Evolutionary conservation across 345 rosid species (phyloP).

Genomic region (Salix suchowensis): DNA sequence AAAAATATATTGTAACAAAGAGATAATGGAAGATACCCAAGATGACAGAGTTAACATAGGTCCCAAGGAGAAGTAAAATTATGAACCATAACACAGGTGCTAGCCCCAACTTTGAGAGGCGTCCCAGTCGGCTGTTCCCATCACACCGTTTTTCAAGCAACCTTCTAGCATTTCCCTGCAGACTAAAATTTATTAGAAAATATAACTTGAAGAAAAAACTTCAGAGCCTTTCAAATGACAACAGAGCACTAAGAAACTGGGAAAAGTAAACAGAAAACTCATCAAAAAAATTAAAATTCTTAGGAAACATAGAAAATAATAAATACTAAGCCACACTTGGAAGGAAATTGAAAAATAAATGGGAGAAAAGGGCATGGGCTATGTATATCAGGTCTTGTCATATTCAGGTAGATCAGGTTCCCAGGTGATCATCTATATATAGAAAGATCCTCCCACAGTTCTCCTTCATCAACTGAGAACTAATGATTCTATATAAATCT

Average conservation of each 20-base stretch:
- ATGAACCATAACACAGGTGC: slow-evolving; percentile 75
- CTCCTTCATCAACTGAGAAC: not conserved
- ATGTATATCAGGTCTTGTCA: not conserved
- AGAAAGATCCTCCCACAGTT: not conserved
- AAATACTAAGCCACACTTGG: not conserved
- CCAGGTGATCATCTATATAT: not conserved
- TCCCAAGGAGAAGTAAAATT: slow-evolving; percentile 56
- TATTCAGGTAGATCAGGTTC: not conserved
- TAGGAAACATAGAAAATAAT: not conserved
- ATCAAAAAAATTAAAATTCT: not conserved
- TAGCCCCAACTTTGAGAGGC: slow-evolving; percentile 77
- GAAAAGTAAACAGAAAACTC: not conserved
- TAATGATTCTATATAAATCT: not conserved
- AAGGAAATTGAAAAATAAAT: not conserved
- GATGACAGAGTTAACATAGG: slow-evolving; percentile 71
- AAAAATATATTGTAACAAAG: slow-evolving; percentile 10
- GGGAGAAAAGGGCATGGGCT: not conserved
- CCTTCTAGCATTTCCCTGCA: slow-evolving; percentile 91
- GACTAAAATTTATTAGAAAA: slow-evolving; percentile 10
- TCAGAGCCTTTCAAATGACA: not conserved
- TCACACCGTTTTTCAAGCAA: slow-evolving; percentile 80
- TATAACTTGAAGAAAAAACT: not conserved
- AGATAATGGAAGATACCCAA: slow-evolving; percentile 43
- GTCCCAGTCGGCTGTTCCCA: slow-evolving; percentile 64
- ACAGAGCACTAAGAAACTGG: not conserved